Base-by-base conservation (phyloP, 2,329 filamentous ascomycete species). In the Fusarium torulosum region DNA sequence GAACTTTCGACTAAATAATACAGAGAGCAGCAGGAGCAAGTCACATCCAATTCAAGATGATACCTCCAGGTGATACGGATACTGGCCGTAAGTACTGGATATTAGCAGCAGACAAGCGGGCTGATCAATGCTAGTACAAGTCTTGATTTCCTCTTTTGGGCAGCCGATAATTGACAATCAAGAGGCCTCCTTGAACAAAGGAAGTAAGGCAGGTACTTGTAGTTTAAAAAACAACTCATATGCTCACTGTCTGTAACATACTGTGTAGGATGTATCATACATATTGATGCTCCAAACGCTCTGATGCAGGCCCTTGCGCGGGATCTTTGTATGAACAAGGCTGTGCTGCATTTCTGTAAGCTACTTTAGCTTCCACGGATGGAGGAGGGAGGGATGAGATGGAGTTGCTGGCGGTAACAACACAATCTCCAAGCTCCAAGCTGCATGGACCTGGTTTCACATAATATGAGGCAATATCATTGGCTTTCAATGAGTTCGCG, bases 181-280 rank as follows among this genome's bases (percentile, higher is more conserved):
- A 66, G 65, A 69, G 65, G 65, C 65, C 66, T 68, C 65, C 60
- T 53, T 38, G 11, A 20, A 55, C 21, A 15, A 35, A 17, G 31
- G n/a, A n/a, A 41, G 14, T 11, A 55, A 29, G 27, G 27, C 11
- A 60, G 38, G 33, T 53, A 59, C 43, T 44, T 40, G 27, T 7
- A 23, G 44, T 9, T n/a, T n/a, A 19, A 40, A 63, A 64, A 67
- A 67, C 64, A 67, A 50, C 64, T 67, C 64, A 68, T 60, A 27
- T 14, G 29, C 20, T 38, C 33, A 59, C n/a, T 45, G 38, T 25
- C 19, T 31, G n/a, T 11, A 27, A 62, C 27, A 56, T 27, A 35
- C 13, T 9, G 17, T 17, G n/a, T 17, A 10, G 35, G 35, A 37
- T 37, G 35, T 37, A 37, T 37, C 35, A 49, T 56, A 27, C 27